A percentile compares a stretch with the other conserved stretches of the same genome.
Conservation (phyloP, 352 stramenopile genomes). For the Aphanomyces stellatus region DNA sequence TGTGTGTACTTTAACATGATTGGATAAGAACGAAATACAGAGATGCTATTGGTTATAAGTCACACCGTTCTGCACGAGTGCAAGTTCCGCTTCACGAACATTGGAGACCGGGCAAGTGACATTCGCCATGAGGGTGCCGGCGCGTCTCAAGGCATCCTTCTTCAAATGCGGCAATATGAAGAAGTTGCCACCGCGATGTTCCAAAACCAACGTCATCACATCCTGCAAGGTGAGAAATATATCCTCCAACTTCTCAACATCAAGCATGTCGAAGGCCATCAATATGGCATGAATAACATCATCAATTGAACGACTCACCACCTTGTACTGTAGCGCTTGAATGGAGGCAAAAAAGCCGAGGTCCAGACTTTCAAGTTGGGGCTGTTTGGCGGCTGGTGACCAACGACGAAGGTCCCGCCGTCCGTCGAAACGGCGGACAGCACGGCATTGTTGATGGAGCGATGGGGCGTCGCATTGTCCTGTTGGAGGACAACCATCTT, state of each 20-base stretch:
- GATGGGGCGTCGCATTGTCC: constrained; percentile 25
- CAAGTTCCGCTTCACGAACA: neutral
- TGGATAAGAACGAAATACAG: neutral
- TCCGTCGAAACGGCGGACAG: constrained; percentile 1
- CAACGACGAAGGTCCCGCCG: constrained; percentile 22
- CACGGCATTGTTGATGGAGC: constrained; percentile 17
- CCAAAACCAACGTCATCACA: constrained; percentile 4
- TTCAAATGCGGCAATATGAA: constrained; percentile 1
- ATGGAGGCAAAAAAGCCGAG: constrained; percentile 25
- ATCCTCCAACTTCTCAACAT: neutral
- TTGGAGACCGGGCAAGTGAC: neutral
- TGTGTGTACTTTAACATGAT: neutral
- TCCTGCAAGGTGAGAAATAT: constrained; percentile 19
- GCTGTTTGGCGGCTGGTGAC: constrained; percentile 23
- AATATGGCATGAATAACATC: constrained; percentile 1
- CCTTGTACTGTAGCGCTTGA: constrained; percentile 20
- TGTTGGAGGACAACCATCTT: constrained; percentile 19
- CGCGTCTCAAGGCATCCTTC: neutral
- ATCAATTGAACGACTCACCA: constrained; percentile 1
- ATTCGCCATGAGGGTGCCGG: neutral
- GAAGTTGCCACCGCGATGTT: constrained; percentile 1
- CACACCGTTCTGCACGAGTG: neutral
- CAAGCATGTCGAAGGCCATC: neutral
- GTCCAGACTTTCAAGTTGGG: constrained; percentile 28
- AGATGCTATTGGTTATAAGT: neutral